Evolutionary conservation across 805 yeast species (phyloP).

Genomic region (Maudiozyma bulderi): DNA sequence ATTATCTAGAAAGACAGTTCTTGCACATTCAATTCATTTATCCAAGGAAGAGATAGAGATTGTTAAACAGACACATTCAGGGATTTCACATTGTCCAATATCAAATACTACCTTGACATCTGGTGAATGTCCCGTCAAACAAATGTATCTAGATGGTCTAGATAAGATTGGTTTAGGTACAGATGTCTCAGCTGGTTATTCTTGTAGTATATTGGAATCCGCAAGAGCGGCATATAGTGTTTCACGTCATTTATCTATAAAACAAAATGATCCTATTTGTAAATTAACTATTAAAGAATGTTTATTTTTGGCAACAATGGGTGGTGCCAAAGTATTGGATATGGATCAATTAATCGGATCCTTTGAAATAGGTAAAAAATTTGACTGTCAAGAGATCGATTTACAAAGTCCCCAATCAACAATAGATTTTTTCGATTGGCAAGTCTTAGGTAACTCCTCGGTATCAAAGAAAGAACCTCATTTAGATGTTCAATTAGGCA

Average conservation of each 20-base stretch:
- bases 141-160: slow-evolving; percentile 46
- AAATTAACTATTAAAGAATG: slow-evolving; percentile 62
- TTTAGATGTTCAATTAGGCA: slow-evolving; percentile 1
- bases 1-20: slow-evolving; percentile 54
- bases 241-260: slow-evolving; percentile 62
- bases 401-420: slow-evolving; percentile 43
- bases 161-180: slow-evolving; percentile 77
- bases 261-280: slow-evolving; percentile 31
- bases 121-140: slow-evolving; percentile 79
- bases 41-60: slow-evolving; percentile 53
- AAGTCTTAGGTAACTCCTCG: slow-evolving; percentile 20
- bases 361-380: slow-evolving; percentile 67
- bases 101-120: slow-evolving; percentile 81
- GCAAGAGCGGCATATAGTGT: slow-evolving; percentile 66
- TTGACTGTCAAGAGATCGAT: slow-evolving; percentile 76
- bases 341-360: slow-evolving; percentile 52
- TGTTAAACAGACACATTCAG: slow-evolving; percentile 46
- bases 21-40: slow-evolving; percentile 86
- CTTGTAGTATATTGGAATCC: slow-evolving; percentile 52
- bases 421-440: slow-evolving; percentile 73
- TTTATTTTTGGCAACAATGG: slow-evolving; percentile 72
- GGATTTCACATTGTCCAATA: slow-evolving; percentile 89
- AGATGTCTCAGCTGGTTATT: slow-evolving; percentile 70
- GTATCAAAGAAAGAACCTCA: not conserved
- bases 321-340: slow-evolving; percentile 75